Evolutionary conservation across 345 rosid species (phyloP), one percentile per base, ranked within the genome.

Genomic region (Xanthoceras sorbifolium): DNA sequence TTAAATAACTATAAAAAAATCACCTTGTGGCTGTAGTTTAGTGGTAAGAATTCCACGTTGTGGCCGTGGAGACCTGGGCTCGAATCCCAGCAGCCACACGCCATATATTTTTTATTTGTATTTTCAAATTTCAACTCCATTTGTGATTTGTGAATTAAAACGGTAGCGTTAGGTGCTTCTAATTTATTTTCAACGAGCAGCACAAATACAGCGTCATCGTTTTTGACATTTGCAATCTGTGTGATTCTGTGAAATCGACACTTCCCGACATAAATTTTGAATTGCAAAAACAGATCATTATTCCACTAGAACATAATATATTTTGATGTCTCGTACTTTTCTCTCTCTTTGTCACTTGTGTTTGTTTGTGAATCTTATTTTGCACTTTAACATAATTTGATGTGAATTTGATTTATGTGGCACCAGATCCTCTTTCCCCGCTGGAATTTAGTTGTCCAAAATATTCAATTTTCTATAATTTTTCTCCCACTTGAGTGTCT

Each of bases 51-150:
- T 86, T 85, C 85, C 89, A 89, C 86, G 90, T 89, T 90, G 93
- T 93, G 94, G 91, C 90, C 89, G 92, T 93, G 88, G 89, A 88
- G 97, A 90, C 90, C 91, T 88, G 88, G 93, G 93, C 94, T 93
- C 90, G 92, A 93, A 87, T 93, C 93, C 93, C 89, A 91, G 88
- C 92, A 89, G 93, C 92, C 93, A 87, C 90, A 90, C 9, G n/a
- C n/a, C n/a, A n/a, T n/a, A 0, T 3, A 7, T 48, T 48, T 48
- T 48, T 48, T 6, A 48, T 48, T 48, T 15, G 2, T 34, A 34
- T 38, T 42, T 42, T 42, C 14, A 42, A 10, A 0, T 40, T 40
- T 9, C 8, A 9, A 40, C 2, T n/a, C n/a, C n/a, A n/a, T n/a
- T n/a, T n/a, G n/a, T n/a, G n/a, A n/a, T n/a, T n/a, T n/a, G n/a